These are phyloP conservation scores for Moesziomyces sp. DNA, from an alignment of 1,284 basidiomycete genomes.

Conservation along the genomic window DNA sequence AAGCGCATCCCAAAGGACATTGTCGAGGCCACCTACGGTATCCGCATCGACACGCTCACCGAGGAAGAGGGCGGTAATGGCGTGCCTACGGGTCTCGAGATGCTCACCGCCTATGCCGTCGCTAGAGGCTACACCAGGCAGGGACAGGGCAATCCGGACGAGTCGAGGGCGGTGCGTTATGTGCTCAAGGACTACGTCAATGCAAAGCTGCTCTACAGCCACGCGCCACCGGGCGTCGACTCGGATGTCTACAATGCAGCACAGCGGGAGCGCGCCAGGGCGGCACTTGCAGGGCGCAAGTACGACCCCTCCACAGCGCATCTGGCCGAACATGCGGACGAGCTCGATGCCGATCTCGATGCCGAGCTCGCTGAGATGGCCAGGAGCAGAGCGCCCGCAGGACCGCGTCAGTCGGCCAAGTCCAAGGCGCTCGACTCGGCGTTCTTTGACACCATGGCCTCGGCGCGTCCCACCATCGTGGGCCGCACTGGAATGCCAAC, in stretches of 20 bases:
- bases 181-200: constrained; percentile 98
- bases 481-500: constrained; percentile 69
- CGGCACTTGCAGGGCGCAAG: constrained; percentile 57
- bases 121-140: constrained; percentile 88
- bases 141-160: constrained; percentile 96
- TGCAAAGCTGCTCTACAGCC: constrained; percentile 89
- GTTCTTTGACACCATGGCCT: constrained; percentile 81
- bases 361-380: constrained; percentile 13
- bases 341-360: constrained; percentile 27
- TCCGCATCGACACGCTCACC: constrained; percentile 77
- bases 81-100: constrained; percentile 80
- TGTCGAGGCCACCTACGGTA: constrained; percentile 89
- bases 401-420: constrained; percentile 26
- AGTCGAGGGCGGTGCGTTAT: constrained; percentile 90
- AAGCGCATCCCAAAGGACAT: constrained; percentile 84
- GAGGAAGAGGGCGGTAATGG: constrained; percentile 88
- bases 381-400: constrained; percentile 2
- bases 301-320: constrained; percentile 28
- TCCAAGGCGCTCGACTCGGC: constrained; percentile 77
- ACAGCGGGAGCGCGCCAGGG: constrained; percentile 76
- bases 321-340: constrained; percentile 35
- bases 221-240: constrained; percentile 77
- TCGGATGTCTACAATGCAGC: constrained; percentile 82
- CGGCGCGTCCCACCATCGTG: constrained; percentile 71
- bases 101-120: constrained; percentile 84